These are phyloP conservation scores for Acmispon strigosus DNA, from an alignment of 306 rosid species.

Conservation along the genomic window DNA sequence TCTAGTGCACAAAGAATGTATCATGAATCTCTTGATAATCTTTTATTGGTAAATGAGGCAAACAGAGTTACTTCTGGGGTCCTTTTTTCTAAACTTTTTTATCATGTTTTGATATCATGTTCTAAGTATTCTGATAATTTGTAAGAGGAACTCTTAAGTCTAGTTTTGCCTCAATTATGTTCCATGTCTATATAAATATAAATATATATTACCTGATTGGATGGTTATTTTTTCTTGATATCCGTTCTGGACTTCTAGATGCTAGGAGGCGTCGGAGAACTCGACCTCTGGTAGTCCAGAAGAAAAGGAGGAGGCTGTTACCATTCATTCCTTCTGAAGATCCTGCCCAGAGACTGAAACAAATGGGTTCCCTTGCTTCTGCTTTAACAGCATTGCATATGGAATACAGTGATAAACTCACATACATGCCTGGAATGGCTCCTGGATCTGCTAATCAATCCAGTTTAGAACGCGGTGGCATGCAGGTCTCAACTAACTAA, in stretches of 20 bases:
- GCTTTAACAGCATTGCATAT: slow-evolving; percentile 56
- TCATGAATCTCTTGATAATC: slow-evolving; percentile 1
- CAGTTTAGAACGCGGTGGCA: slow-evolving; percentile 61
- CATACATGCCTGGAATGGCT: slow-evolving; percentile 59
- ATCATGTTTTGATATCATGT: slow-evolving; percentile 12
- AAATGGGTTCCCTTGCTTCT: slow-evolving; percentile 78
- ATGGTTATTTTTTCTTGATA: slow-evolving; percentile 10
- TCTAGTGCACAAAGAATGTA: not conserved
- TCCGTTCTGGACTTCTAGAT: slow-evolving; percentile 39
- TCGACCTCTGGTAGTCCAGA: slow-evolving; percentile 49
- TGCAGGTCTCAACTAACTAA: slow-evolving; percentile 61
- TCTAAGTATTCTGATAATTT: not conserved
- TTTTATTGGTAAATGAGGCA: slow-evolving; percentile 1
- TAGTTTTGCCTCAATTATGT: slow-evolving; percentile 9
- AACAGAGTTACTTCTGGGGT: not conserved
- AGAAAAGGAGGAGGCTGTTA: slow-evolving; percentile 63
- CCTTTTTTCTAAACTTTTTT: not conserved
- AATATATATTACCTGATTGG: not conserved
- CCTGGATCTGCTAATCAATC: slow-evolving; percentile 60
- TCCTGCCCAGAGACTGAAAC: slow-evolving; percentile 55
- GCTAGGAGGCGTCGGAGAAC: slow-evolving; percentile 60
- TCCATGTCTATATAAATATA: not conserved
- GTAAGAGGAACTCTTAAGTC: not conserved
- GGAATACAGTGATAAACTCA: slow-evolving; percentile 66
- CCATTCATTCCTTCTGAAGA: slow-evolving; percentile 65